Percentiles rank a stretch among this genome's conserved stretches.
Conservation (phyloP, 192 early-diverging fungal genomes). For the Rhizophagus sp. region DNA sequence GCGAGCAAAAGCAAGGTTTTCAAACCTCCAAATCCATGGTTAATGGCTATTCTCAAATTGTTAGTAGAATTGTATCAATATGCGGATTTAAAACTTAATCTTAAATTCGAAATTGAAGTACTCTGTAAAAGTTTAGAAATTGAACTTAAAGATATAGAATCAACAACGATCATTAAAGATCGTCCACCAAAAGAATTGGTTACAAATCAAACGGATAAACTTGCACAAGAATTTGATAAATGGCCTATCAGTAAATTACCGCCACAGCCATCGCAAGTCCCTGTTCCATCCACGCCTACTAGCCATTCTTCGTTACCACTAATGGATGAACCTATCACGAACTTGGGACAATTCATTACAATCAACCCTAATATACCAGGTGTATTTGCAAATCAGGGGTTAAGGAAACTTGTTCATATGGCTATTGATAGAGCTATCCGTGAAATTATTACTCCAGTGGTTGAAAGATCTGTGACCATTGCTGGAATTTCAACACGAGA, state of each 20-base stretch:
- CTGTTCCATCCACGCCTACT: neutral
- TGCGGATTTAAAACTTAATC: conserved; percentile 91
- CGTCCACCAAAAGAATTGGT: conserved; percentile 50
- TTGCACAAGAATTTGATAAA: conserved; percentile 43
- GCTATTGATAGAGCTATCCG: conserved; percentile 89
- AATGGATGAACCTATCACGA: neutral
- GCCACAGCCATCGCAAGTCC: neutral
- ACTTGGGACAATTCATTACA: conserved; percentile 65
- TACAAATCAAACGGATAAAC: conserved; percentile 27
- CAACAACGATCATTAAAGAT: conserved; percentile 67
- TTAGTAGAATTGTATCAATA: conserved; percentile 91
- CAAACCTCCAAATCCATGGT: conserved; percentile 95
- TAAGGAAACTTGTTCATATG: conserved; percentile 86
- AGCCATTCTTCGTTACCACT: neutral
- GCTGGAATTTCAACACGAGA: conserved; percentile 91
- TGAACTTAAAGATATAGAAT: conserved; percentile 78
- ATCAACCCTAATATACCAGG: conserved; percentile 79
- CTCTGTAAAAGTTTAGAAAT: conserved; percentile 89
- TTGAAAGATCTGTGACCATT: conserved; percentile 91
- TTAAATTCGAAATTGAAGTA: conserved; percentile 98
- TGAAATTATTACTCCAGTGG: conserved; percentile 86
- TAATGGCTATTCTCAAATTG: conserved; percentile 92
- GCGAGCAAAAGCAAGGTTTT: conserved; percentile 83
- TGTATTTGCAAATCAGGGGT: conserved; percentile 76
- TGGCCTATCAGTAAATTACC: conserved; percentile 36